Base-by-base conservation (phyloP, 2,329 filamentous ascomycete genomes). In the Colletotrichum sidae region DNA sequence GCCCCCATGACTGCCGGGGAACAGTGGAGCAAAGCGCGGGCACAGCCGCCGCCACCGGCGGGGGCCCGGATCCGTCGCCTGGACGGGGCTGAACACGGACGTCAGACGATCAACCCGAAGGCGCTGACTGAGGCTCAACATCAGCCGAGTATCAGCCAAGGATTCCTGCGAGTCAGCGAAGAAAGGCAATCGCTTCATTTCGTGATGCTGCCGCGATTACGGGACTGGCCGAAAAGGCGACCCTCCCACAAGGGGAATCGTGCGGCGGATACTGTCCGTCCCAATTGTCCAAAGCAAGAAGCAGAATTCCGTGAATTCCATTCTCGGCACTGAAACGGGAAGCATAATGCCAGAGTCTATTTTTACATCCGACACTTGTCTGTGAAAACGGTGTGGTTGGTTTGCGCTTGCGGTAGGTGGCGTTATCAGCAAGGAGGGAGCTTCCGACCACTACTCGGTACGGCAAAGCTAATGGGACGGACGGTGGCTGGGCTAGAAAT, bases 251-350 rank as follows among this genome's bases (percentile, higher is more conserved):
- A 25, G 25, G 25, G 25, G 25, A 25, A 25, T 25, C 25, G 4
- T 25, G 25, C 25, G 25, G 25, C 25, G 25, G 4, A 4, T 25
- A 5, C 25, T 25, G 25, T 25, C 25, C 25, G 25, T 25, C 25
- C 25, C 25, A 25, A 33, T 15, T 10, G 17, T 46, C 17, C 44
- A 9, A 15, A 46, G 9, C 17, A 46, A 4, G 4, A 9, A 9
- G 42, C 42, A 45, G 42, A 15, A 46, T 47, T 10, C 15, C 45
- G 45, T 17, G 8, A 10, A 17, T 17, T 8, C 45, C 37, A 13
- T 57, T 57, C 42, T 50, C 55, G 45, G 55, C 55, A 57, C 55
- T 45, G 17, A 57, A 11, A 57, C 35, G 41, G 45, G 35, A 39
- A 33, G 34, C 39, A 25, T 42, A 33, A 46, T 17, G 6, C 17